Percentiles rank a stretch among this genome's conserved stretches.
These are phyloP conservation scores for Neohortaea acidophila DNA, from an alignment of 495 filamentous ascomycete species.

Conservation along the genomic window DNA sequence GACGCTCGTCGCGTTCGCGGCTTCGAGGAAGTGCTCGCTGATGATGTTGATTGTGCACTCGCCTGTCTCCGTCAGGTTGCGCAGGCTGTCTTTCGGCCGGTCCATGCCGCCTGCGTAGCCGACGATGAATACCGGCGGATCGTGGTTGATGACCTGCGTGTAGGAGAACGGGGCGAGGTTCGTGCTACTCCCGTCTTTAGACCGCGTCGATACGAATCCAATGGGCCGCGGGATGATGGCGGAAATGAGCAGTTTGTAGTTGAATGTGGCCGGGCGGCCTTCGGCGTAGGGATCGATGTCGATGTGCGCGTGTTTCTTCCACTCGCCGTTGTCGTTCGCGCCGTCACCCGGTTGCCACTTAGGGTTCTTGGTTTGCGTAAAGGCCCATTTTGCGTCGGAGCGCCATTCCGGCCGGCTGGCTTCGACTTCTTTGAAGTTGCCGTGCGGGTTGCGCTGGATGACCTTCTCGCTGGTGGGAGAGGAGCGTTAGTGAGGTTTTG, in stretches of 20 bases:
- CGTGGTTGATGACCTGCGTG: conserved; percentile 68
- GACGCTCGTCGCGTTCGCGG: conserved; percentile 64
- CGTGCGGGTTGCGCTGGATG: conserved; percentile 47
- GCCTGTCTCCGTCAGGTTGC: conserved; percentile 43
- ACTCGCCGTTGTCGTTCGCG: conserved; percentile 45
- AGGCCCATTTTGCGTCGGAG: conserved; percentile 31
- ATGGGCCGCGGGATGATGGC: conserved; percentile 73
- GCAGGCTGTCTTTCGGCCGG: conserved; percentile 58
- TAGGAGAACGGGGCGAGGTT: conserved; percentile 87
- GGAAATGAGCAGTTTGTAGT: conserved; percentile 88
- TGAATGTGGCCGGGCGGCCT: conserved; percentile 49
- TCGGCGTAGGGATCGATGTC: conserved; percentile 69
- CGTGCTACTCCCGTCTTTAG: conserved; percentile 39
- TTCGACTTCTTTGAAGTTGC: conserved; percentile 66
- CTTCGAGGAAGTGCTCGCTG: conserved; percentile 70
- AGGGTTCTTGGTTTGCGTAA: conserved; percentile 58
- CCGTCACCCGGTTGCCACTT: conserved; percentile 67
- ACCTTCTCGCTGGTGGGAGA: conserved; percentile 26
- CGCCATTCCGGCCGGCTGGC: conserved; percentile 54
- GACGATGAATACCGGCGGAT: conserved; percentile 78
- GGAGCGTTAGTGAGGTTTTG: too few relatives aligned
- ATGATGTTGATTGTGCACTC: conserved; percentile 76
- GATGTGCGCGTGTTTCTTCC: conserved; percentile 46
- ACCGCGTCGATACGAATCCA: conserved; percentile 46
- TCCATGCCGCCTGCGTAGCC: conserved; percentile 41